Conservation (phyloP, 2,329 filamentous ascomycete species). For the Cucurbitaria berberidis region DNA sequence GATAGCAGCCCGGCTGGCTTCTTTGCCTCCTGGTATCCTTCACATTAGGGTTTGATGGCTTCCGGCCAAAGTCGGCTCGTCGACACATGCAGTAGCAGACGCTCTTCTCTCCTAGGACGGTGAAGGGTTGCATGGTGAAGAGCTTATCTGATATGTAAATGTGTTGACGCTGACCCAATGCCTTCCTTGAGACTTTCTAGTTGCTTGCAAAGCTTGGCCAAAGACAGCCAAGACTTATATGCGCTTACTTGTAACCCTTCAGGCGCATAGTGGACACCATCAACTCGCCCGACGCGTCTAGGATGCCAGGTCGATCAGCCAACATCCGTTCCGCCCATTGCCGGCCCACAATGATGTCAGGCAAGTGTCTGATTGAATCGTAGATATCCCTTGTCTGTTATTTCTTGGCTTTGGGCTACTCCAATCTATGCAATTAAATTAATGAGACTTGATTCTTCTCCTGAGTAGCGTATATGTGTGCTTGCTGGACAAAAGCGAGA, state of each 20-base stretch:
- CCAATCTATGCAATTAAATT: neutral
- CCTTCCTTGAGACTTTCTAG: neutral
- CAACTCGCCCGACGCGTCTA: neutral
- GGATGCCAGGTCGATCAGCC: neutral
- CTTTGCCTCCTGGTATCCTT: no score
- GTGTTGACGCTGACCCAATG: neutral
- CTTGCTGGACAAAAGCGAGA: neutral
- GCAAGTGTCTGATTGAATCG: no score
- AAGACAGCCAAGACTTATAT: no score
- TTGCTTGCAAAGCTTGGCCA: neutral
- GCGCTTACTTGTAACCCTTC: no score
- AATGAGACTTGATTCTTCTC: neutral
- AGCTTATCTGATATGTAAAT: neutral
- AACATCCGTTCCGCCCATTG: no score
- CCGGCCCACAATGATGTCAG: no score
- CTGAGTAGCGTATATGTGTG: neutral
- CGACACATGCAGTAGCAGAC: neutral
- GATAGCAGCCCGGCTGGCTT: no score
- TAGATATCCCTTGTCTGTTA: neutral
- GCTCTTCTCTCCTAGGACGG: neutral
- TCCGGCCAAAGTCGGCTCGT: no score
- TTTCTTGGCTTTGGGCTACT: neutral
- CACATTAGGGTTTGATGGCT: no score
- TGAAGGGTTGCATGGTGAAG: neutral
- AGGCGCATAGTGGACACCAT: neutral